Percentiles rank a stretch among this genome's conserved stretches.
Evolutionary conservation across 306 rosid species (phyloP).

Genomic region (Oxytropis ochrocephala): DNA sequence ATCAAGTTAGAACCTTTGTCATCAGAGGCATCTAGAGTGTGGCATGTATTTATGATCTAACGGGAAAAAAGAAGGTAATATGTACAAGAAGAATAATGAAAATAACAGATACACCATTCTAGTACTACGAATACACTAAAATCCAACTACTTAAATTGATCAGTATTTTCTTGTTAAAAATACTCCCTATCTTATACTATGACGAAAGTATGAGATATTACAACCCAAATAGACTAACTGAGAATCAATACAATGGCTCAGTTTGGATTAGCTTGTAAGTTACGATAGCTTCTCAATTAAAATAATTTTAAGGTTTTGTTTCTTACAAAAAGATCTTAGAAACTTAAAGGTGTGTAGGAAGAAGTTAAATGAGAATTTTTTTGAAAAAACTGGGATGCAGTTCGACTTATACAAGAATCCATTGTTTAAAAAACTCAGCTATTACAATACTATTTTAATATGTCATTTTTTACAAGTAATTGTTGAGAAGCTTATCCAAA

Average conservation of each 20-base stretch:
- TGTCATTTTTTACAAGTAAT: no score
- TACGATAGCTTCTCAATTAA: no score
- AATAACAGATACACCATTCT: not conserved
- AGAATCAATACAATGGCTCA: not conserved
- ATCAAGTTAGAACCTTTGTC: not conserved
- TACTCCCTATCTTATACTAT: not conserved
- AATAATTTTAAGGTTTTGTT: no score
- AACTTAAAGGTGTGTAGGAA: no score
- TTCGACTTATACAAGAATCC: no score
- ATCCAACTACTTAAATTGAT: not conserved
- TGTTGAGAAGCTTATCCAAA: no score
- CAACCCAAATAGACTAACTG: not conserved
- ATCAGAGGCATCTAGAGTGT: not conserved
- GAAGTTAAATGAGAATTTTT: not conserved
- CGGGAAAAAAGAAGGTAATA: not conserved
- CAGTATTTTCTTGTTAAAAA: not conserved
- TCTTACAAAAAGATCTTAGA: no score
- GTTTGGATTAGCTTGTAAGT: no score
- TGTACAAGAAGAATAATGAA: not conserved
- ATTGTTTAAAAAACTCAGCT: no score
- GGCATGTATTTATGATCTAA: not conserved
- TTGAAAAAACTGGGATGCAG: no score
- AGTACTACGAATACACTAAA: not conserved
- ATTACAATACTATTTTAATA: no score
- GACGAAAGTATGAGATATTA: not conserved